Conservation (phyloP, 306 rosid genomes). For the Vigna nakashimae region DNA sequence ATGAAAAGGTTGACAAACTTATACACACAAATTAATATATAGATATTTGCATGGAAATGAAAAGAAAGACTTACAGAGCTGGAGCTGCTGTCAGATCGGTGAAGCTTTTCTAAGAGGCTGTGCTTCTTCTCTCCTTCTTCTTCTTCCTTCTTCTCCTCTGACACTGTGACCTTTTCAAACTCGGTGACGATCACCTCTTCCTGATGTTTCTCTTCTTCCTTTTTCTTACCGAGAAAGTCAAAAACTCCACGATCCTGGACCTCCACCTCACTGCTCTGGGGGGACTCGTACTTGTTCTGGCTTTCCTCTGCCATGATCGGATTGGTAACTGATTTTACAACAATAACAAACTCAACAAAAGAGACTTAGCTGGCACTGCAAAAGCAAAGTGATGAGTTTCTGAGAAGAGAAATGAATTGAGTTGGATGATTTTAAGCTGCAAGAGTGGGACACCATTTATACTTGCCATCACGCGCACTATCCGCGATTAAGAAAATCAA, state of each 20-base stretch:
- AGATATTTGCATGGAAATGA: background rate
- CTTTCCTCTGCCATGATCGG: conserved; percentile 72
- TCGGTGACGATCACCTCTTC: conserved; percentile 48
- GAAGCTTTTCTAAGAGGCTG: conserved; percentile 55
- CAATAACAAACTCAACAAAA: too few species aligned
- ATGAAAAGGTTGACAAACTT: too few species aligned
- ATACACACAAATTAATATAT: too few species aligned
- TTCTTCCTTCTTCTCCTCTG: conserved; percentile 33
- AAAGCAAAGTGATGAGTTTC: background rate
- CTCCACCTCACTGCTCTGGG: conserved; percentile 52
- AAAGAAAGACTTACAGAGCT: conserved; percentile 53
- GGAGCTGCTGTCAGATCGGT: conserved; percentile 55
- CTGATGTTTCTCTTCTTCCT: conserved; percentile 52
- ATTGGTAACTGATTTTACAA: background rate
- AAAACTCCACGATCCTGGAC: conserved; percentile 73
- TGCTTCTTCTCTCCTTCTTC: conserved; percentile 54
- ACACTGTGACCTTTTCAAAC: conserved; percentile 53
- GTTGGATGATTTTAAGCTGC: background rate
- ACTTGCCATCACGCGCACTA: conserved; percentile 50
- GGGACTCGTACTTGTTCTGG: conserved; percentile 55
- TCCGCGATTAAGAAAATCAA: conserved; percentile 33
- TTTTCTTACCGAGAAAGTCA: conserved; percentile 69
- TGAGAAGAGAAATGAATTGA: too few species aligned
- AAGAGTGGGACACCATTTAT: conserved; percentile 44
- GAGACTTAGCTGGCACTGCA: background rate